These are phyloP conservation scores for Xylaria sp. DNA, from an alignment of 2,329 filamentous ascomycete genomes.

Conservation along the genomic window DNA sequence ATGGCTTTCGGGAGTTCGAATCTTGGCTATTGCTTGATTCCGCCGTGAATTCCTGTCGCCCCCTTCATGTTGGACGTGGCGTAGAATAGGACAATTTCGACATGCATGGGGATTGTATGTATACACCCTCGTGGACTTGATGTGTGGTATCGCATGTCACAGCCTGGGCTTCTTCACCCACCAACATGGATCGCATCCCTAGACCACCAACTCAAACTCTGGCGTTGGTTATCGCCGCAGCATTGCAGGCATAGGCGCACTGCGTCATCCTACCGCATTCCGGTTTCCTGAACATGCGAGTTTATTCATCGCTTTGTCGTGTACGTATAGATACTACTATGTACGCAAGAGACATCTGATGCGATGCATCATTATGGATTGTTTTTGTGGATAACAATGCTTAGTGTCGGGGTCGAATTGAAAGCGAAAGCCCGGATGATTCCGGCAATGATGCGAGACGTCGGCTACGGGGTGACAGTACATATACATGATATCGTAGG, in stretches of 20 bases:
- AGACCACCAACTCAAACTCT: not conserved
- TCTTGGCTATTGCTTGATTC: conserved; percentile 22
- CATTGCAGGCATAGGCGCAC: not conserved
- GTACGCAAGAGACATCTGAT: not conserved
- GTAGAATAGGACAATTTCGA: not conserved
- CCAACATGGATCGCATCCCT: conserved; percentile 1
- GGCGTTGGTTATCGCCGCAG: not conserved
- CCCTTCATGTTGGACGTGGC: not conserved
- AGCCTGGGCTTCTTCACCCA: not conserved
- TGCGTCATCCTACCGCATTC: not conserved
- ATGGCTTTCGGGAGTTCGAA: conserved; percentile 1
- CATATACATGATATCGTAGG: not conserved
- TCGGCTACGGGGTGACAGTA: not conserved
- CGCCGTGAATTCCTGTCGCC: not conserved
- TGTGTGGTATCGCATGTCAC: not conserved
- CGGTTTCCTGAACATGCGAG: not conserved
- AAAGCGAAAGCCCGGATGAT: not conserved
- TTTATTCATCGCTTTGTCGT: not conserved
- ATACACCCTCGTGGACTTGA: not conserved
- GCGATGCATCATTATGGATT: not conserved
- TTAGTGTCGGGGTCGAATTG: not conserved
- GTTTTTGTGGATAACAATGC: not conserved
- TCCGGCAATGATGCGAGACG: not conserved
- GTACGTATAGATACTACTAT: not conserved
- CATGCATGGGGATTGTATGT: not conserved